Conservation (phyloP, 768 basidiomycete genomes). For the Russula sp. region DNA sequence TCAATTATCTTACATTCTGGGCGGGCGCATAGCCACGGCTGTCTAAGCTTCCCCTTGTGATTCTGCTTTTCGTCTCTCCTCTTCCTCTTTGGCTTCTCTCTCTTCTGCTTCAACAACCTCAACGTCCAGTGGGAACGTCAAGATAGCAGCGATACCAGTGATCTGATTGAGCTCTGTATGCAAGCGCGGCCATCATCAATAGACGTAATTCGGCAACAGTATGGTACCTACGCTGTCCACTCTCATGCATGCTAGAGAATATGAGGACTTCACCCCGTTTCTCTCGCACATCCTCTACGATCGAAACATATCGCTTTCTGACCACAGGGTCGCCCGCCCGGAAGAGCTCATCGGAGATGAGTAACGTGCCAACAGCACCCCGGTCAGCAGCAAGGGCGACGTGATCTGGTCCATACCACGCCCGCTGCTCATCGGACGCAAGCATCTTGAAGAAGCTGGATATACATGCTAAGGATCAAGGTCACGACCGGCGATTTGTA, state of each 20-base stretch:
- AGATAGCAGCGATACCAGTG: constrained; percentile 91
- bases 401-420: constrained; percentile 98
- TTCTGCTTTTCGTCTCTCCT: constrained; percentile 32
- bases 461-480: neutral
- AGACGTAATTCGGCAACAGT: neutral
- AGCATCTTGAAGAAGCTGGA: constrained; percentile 97
- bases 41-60: constrained; percentile 15
- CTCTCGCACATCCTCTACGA: constrained; percentile 85
- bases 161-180: constrained; percentile 91
- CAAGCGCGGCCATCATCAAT: neutral
- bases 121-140: constrained; percentile 93
- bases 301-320: constrained; percentile 78
- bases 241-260: constrained; percentile 99
- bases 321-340: constrained; percentile 75
- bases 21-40: neutral
- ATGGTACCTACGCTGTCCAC: constrained; percentile 82
- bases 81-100: constrained; percentile 59
- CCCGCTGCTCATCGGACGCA: constrained; percentile 88
- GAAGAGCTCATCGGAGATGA: constrained; percentile 95
- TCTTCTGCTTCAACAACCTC: constrained; percentile 96
- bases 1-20: neutral
- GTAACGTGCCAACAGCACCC: constrained; percentile 88
- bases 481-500: neutral
- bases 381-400: constrained; percentile 88
- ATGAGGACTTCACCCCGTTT: constrained; percentile 93